Base-by-base conservation (phyloP, 2,329 filamentous ascomycete genomes). In the Ceratocystis harringtonii region DNA sequence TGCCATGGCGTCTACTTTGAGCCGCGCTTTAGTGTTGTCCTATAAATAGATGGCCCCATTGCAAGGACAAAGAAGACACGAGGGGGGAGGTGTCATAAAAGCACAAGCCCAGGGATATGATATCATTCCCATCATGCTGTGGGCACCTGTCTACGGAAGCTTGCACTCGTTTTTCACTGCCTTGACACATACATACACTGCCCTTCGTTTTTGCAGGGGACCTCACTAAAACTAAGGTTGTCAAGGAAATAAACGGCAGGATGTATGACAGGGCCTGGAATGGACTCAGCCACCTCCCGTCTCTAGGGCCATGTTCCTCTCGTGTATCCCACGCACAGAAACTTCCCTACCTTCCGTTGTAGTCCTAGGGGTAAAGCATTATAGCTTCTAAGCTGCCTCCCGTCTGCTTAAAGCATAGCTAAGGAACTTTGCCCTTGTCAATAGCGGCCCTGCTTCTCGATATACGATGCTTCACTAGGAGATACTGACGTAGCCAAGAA, bases 91-190 rank as follows among this genome's bases (percentile, higher is more conserved):
- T 41, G 36, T 41, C 48, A 52, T 22, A 52, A 48, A 48, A 48
- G 48, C 48, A 52, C 48, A 52, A 25, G 52, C 52, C 52, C 52
- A 30, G 25, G 52, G 52, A 30, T 58, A 58, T 58, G 52, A 58
- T 58, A 58, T 58, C 52, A 58, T 58, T 32, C 15, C 25, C 52
- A 17, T n/a, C 28, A 17, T 30, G 52, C 28, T 58, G 52, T 32
- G 17, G 25, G 25, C 52, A 58, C 52, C 25, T 58, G 17, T 58
- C 52, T 58, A n/a, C 17, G 17, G n/a, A 36, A 58, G 22, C 22
- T 57, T 30, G 22, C 52, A 22, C 22, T 12, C 52, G 5, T 22
- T 57, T 57, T 30, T 57, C 30, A 6, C 22, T 19, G 15, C 45
- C 28, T 57, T 25, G 25, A 15, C 50, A 5, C 50, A 22, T 10